Base-by-base conservation (phyloP, 352 stramenopile genomes). In the Globisporangium solare region DNA sequence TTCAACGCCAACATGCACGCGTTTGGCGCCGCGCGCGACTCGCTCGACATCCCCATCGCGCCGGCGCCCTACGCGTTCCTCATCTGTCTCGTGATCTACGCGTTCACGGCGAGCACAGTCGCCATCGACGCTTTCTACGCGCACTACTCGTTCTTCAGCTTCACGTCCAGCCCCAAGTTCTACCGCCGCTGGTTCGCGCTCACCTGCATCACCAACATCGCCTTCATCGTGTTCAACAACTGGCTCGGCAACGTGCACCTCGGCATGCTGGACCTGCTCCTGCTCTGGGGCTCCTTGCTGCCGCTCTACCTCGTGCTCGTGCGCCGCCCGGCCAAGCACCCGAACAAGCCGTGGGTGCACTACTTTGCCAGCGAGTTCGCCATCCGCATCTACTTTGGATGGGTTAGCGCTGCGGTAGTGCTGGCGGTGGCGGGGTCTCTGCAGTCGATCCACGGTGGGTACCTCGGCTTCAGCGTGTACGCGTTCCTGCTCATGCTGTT, bases 331-430 rank as follows among this genome's bases (percentile, higher is more conserved):
- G 70, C 67, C 17, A 71, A 63, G n/a, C 67, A 70, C 54, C 68
- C 71, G 48, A 69, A 64, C 20, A 61, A 70, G 42, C 60, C 66
- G 21, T 83, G 72, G 73, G 40, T 76, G 52, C 77, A 81, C 54
- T 86, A 83, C 55, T 73, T 86, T 45, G 67, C 49, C 58, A 83
- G 70, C 32, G 76, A 86, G 51, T 78, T 86, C 58, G 75, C 76
- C 8, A 70, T 86, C 37, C 61, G 66, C 5, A 52, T 86, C 21
- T 83, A 83, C 53, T 84, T 84, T 31, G 73, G 68, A n/a, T 86
- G 76, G 76, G 64, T 86, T 39, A 83, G 66, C 48, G 54, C 62
- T 48, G 61, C 64, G 17, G 63, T 73, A 17, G 63, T 84, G 31
- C 68, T 83, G 48, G 63, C 67, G 14, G 37, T 84, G 24, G 68